A percentile compares a stretch with the other conserved stretches of the same genome.
Evolutionary conservation across 2,329 filamentous ascomycete species (phyloP).

Genomic region (Cladophialophora psammophila): DNA sequence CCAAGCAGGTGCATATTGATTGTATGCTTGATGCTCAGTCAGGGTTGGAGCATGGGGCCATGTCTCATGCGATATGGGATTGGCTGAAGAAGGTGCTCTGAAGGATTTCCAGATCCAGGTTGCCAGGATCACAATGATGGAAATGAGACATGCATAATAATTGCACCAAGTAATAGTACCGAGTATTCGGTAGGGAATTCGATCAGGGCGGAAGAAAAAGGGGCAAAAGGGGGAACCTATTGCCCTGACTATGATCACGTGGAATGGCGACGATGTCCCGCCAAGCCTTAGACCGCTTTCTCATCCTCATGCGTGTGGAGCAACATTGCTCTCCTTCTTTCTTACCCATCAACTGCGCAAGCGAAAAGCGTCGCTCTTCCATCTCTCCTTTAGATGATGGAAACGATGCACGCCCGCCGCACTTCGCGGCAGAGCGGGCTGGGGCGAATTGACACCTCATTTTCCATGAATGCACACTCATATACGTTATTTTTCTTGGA

Average conservation of each 20-base stretch:
- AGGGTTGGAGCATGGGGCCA: conserved; percentile 18
- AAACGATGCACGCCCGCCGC: conserved; percentile 2
- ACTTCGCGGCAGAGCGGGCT: neutral
- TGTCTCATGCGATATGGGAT: conserved; percentile 22
- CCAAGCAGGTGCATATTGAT: conserved; percentile 29
- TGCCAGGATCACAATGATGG: no score
- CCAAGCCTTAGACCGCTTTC: conserved; percentile 5
- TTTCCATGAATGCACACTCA: conserved; percentile 16
- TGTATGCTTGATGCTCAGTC: conserved; percentile 25
- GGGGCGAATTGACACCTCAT: neutral
- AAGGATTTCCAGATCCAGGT: neutral
- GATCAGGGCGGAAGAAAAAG: no score
- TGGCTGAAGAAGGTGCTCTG: conserved; percentile 20
- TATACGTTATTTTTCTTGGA: conserved; percentile 42
- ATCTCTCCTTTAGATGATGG: neutral
- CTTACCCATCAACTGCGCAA: neutral
- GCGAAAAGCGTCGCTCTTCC: neutral
- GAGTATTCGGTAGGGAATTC: no score
- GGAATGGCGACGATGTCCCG: neutral
- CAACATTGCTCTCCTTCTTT: neutral
- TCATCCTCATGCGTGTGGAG: neutral
- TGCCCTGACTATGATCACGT: no score
- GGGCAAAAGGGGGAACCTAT: no score
- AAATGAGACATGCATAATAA: no score
- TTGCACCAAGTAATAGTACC: no score